A percentile compares a stretch with the other conserved stretches of the same genome.
Conservation (phyloP, 2,329 filamentous ascomycete genomes). For the Exophiala phaeomuriformis region DNA sequence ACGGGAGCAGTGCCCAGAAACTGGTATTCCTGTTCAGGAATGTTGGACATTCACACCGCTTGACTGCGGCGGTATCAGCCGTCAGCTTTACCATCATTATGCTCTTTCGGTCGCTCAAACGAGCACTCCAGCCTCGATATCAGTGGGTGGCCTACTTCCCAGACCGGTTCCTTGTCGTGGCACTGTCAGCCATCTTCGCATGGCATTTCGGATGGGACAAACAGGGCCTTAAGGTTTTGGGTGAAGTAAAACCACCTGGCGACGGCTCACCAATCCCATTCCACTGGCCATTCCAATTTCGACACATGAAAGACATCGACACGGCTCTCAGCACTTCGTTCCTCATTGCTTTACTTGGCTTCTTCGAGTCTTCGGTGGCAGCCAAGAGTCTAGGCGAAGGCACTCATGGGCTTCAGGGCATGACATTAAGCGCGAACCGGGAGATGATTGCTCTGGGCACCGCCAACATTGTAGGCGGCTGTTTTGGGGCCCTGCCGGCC, state of each 20-base stretch:
- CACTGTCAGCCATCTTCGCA: conserved; percentile 72
- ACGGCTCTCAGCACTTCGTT: conserved; percentile 87
- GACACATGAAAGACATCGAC: conserved; percentile 72
- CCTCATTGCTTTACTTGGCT: conserved; percentile 88
- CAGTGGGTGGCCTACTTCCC: conserved; percentile 80
- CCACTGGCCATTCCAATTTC: conserved; percentile 72
- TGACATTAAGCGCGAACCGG: conserved; percentile 80
- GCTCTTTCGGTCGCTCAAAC: conserved; percentile 82
- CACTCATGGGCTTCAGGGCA: conserved; percentile 63
- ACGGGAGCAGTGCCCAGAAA: conserved; percentile 83
- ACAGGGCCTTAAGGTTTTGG: conserved; percentile 74
- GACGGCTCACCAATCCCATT: conserved; percentile 65
- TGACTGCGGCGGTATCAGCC: conserved; percentile 70
- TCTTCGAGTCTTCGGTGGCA: conserved; percentile 94
- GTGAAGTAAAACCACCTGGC: conserved; percentile 65
- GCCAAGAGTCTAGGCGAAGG: conserved; percentile 74
- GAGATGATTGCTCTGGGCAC: conserved; percentile 87
- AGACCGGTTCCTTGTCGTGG: conserved; percentile 83
- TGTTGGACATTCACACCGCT: conserved; percentile 56
- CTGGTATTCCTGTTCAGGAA: conserved; percentile 69
- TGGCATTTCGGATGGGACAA: conserved; percentile 71
- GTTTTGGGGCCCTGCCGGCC: conserved; percentile 85
- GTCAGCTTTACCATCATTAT: conserved; percentile 83
- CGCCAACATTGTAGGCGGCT: conserved; percentile 82
- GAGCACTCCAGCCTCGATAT: conserved; percentile 67